Percentiles rank a stretch among this genome's conserved stretches.
Evolutionary conservation across 2,329 filamentous ascomycete species (phyloP).

Genomic region (Lachnellula subtilissima): DNA sequence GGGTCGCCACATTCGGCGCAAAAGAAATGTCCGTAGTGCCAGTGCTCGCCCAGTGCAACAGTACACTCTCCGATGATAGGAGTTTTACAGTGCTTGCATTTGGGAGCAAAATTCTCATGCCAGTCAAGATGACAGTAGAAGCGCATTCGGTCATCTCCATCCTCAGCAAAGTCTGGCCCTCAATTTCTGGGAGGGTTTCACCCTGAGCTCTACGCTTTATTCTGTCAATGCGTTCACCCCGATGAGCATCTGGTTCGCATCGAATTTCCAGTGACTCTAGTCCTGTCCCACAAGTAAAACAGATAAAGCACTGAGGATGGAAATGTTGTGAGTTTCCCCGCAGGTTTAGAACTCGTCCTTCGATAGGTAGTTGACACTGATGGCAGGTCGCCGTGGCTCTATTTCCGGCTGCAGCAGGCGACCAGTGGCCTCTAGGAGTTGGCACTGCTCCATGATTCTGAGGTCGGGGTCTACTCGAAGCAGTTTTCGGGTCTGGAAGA

Average conservation of each 20-base stretch:
- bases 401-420: constrained; percentile 44
- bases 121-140: constrained; percentile 99
- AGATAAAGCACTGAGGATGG: constrained; percentile 89
- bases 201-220: constrained; percentile 60
- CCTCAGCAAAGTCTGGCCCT: constrained; percentile 61
- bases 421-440: constrained; percentile 46
- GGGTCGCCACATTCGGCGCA: constrained; percentile 98
- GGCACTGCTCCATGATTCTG: constrained; percentile 34
- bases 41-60: constrained; percentile 88
- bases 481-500: constrained; percentile 36
- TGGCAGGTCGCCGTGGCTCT: constrained; percentile 71
- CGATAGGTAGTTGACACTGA: constrained; percentile 77
- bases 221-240: constrained; percentile 67
- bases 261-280: constrained; percentile 97
- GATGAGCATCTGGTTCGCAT: constrained; percentile 74
- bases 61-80: constrained; percentile 95
- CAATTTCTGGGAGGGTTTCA: constrained; percentile 56
- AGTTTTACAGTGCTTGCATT: constrained; percentile 93
- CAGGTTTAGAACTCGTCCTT: constrained; percentile 84
- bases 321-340: constrained; percentile 70
- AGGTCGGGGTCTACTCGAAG: constrained; percentile 23
- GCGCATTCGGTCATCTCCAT: constrained; percentile 67
- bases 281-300: constrained; percentile 78
- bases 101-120: constrained; percentile 88
- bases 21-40: constrained; percentile 98